Evolutionary conservation across 352 stramenopile species (phyloP), one percentile per base, ranked within the genome.

Genomic region (Chrysophaeum taylorii): DNA sequence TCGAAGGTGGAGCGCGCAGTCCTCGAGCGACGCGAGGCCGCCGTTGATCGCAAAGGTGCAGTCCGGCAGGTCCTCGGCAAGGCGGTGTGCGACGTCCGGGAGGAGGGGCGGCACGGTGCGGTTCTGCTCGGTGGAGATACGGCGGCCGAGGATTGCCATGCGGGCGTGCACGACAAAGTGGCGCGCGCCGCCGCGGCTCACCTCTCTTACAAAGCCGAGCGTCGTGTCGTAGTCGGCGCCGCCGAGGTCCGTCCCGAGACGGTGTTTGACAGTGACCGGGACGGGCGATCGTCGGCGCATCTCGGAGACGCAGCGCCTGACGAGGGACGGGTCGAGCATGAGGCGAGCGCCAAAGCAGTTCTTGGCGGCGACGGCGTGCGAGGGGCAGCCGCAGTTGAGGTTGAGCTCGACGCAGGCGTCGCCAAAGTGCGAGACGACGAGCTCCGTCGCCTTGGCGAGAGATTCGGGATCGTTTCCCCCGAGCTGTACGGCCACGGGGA

Each of bases 121-220:
- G 73, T 94, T 94, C 45, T 93, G 85, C 71, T 93, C 85, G 14
- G 88, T 82, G 72, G 83, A 91, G n/a, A 76, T 64, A 23, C 87
- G 86, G n/a, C 92, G 89, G 33, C 15, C 57, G 18, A 95, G 76
- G 27, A 91, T 67, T 50, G 87, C 93, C 73, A 94, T 93, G 64
- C 88, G 87, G 27, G 87, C 87, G 52, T 94, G 89, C 16, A 94
- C 82, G 43, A 93, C 91, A 39, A 94, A 91, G 69, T 94, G 89
- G 7, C 71, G 80, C 36, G 92, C 85, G 23, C 86, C 86, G 18
- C 83, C 78, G 48, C 77, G 76, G 14, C 83, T 78, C 1, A 92
- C 83, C 14, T 78, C 85, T 16, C 71, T 64, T 27, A 94, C 81
- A 48, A 93, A 95, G 37, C 85, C 74, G n/a, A 89, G 76, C 33